Evolutionary conservation across 202 grass and related monocot species (phyloP), one percentile per base, ranked within the genome.

Genomic region (Schoenoplectus tabernaemontani): DNA sequence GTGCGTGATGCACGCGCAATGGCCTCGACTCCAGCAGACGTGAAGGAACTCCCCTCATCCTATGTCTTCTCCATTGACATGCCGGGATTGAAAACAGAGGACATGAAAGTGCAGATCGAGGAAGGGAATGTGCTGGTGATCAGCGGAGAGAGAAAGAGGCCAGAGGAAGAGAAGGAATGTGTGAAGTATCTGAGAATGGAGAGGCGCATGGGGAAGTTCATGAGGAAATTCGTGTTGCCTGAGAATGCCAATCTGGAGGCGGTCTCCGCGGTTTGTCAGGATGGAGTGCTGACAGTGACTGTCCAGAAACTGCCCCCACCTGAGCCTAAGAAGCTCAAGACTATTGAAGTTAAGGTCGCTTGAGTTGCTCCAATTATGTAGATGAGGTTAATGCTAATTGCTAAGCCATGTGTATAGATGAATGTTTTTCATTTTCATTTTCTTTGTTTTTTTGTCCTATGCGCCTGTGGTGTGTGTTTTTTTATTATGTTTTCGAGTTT

Each of bases 271-370:
- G 83, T 85, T 9, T 96, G 90, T 90, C 85, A 83, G 38, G 92
- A 99, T 54, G 96, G 96, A 23, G 96, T 96, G 48, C 88, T 99
- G 20, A 91, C 88, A 4, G 92, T 99, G 3, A 88, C 83, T 26
- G 87, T 99, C 0, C 73, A 96, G 56, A 99, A 99, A 84, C 50
- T 96, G 38, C 96, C 92, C 1, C 96, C 92, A 53, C 96, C 96
- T 0, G 90, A 93, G 85, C 96, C 92, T n/a, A 98, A 98, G 90
- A 98, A 98, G 85, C 89, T 90, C 51, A 96, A 93, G 85, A 86
- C 88, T 78, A 90, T 99, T 69, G 84, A 96, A 82, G 90, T 99
- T n/a, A 92, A 96, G 90, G 83, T 99, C 34, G 91, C 86, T 2
- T 95, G 59, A 90, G 64, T 5, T 9, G 23, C 5, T 24, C 23